Evolutionary conservation across 2,329 filamentous ascomycete genomes (phyloP), one percentile per base, ranked within the genome.

Genomic region (Myriangium duriaei): DNA sequence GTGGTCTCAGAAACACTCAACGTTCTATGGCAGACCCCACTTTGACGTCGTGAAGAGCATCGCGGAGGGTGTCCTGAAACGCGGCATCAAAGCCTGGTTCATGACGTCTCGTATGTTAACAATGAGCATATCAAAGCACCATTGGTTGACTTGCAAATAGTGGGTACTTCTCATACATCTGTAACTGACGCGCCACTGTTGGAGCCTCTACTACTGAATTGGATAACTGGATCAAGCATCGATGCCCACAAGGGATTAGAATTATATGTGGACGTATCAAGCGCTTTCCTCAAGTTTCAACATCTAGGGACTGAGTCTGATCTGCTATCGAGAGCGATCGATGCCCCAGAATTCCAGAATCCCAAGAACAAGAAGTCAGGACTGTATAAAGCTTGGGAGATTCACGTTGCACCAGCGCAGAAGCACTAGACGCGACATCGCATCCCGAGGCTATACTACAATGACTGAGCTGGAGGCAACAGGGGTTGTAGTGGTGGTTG

Each of bases 131-230:
- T n/a, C n/a, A n/a, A n/a, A n/a, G n/a, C n/a, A n/a, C n/a, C n/a
- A n/a, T n/a, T n/a, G n/a, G n/a, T n/a, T n/a, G n/a, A n/a, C n/a
- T 26, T 26, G 51, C 59, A n/a, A n/a, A 30, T 11, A 15, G 21
- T 43, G 3, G 41, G 34, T 2, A 43, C 44, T 11, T 41, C 73
- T 0, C 77, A 81, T 48, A 74, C 77, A 0, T 73, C 68, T 7
- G 71, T 79, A 13, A 79, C 77, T 0, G 77, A 81, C 49, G 77
- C 76, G 11, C 75, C 76, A 0, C 60, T 81, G 2, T 65, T 81
- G 5, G 69, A 79, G 43, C 76, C 76, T 0, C 57, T 68, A 35
- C 57, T 81, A 17, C 61, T 81, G 32, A 66, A 69, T 40, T 70
- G 72, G 60, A 72, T 72, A 0, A 79, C 76, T 0, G 73, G 74